Conservation (phyloP, 2,329 filamentous ascomycete genomes). For the Hawksworthiomyces lignivorus region DNA sequence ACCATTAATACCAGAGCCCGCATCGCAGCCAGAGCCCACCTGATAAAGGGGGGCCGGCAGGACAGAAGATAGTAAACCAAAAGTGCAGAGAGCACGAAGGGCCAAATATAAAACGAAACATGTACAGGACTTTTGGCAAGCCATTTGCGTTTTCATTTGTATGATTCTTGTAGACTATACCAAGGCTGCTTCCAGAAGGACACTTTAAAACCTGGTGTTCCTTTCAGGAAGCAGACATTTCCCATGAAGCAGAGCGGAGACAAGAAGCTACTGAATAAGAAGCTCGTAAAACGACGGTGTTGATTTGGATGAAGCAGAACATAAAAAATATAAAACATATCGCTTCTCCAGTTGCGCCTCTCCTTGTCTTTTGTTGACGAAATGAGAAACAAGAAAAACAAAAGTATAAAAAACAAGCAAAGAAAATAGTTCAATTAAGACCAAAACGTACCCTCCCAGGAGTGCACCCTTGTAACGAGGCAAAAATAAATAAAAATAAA, state of each 20-base stretch:
- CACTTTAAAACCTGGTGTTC: too few relatives aligned
- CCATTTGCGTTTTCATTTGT: not conserved
- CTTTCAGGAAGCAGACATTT: too few relatives aligned
- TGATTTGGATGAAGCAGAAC: not conserved
- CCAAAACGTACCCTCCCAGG: too few relatives aligned
- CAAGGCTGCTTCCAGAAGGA: too few relatives aligned
- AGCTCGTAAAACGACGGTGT: not conserved
- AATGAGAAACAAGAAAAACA: not conserved
- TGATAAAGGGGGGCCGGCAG: too few relatives aligned
- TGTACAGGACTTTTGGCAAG: too few relatives aligned
- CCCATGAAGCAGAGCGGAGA: conserved; percentile 12
- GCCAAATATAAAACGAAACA: too few relatives aligned
- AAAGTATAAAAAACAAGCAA: not conserved
- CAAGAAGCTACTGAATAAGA: too few relatives aligned
- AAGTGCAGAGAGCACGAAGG: too few relatives aligned
- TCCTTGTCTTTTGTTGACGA: not conserved
- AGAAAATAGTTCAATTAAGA: too few relatives aligned
- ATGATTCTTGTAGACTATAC: not conserved
- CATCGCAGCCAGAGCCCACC: not conserved
- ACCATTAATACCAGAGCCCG: conserved; percentile 5
- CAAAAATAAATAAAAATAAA: not conserved
- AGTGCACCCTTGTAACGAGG: too few relatives aligned
- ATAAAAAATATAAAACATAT: conserved; percentile 16
- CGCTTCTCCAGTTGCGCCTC: conserved; percentile 5
- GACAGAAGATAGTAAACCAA: too few relatives aligned